These are phyloP conservation scores for Termitomyces sp. DNA, from an alignment of 768 basidiomycete species.

Conservation along the genomic window DNA sequence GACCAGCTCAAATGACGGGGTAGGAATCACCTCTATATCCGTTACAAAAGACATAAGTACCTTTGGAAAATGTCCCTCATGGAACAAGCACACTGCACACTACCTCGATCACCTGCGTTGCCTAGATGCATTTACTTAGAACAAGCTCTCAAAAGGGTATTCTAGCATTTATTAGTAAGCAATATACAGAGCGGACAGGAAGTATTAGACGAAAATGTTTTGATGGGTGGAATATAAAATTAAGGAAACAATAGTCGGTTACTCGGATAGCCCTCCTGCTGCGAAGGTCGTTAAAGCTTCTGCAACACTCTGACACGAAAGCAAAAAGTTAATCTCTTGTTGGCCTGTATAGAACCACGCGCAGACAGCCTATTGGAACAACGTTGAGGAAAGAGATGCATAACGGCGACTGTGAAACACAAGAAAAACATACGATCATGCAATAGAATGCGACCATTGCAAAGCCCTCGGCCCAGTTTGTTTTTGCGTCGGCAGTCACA, in stretches of 20 bases:
- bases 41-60: slow-evolving; percentile 1
- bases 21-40: slow-evolving; percentile 15
- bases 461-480: slow-evolving; percentile 73
- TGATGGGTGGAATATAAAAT: neutral
- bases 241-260: neutral
- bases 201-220: neutral
- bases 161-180: neutral
- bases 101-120: neutral
- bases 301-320: slow-evolving; percentile 31
- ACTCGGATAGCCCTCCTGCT: neutral
- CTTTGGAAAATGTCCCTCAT: slow-evolving; percentile 1
- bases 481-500: slow-evolving; percentile 72
- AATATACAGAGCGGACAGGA: neutral
- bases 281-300: slow-evolving; percentile 23
- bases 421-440: slow-evolving; percentile 45
- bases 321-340: slow-evolving; percentile 36
- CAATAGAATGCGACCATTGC: slow-evolving; percentile 62
- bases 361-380: slow-evolving; percentile 42
- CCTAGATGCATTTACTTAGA: neutral
- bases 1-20: slow-evolving; percentile 16
- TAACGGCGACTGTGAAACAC: neutral
- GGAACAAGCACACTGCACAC: neutral
- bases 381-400: neutral
- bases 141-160: neutral
- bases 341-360: slow-evolving; percentile 67